These are phyloP conservation scores for Cladosporium sphaerospermum DNA, from an alignment of 2,329 filamentous ascomycete genomes.

Conservation along the genomic window DNA sequence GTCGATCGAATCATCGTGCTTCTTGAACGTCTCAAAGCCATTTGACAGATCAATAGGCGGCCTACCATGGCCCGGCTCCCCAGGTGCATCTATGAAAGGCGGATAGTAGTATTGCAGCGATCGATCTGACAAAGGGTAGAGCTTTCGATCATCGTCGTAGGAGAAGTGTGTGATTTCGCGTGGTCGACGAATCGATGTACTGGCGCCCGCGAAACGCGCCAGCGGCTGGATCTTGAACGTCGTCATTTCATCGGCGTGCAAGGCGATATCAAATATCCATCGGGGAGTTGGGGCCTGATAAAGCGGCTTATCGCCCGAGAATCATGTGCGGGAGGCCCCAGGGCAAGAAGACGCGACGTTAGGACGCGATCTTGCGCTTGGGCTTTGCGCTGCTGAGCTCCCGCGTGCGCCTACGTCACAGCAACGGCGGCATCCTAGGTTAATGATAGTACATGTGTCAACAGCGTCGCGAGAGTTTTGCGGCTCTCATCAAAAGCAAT, in stretches of 20 bases:
- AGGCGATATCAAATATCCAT: no score
- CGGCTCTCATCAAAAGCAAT: no score
- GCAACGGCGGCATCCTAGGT: no score
- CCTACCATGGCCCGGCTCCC: slow-evolving; percentile 28
- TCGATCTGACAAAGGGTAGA: slow-evolving; percentile 63
- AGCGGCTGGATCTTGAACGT: slow-evolving; percentile 64
- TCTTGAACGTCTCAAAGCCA: slow-evolving; percentile 76
- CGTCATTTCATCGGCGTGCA: neutral
- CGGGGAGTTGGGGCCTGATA: no score
- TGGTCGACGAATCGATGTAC: slow-evolving; percentile 67
- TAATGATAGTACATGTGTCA: no score
- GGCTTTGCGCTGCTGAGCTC: no score
- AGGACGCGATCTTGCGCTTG: no score
- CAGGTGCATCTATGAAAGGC: slow-evolving; percentile 35
- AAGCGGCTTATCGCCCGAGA: no score
- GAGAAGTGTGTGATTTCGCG: slow-evolving; percentile 91
- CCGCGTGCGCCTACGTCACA: no score
- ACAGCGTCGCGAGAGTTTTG: no score
- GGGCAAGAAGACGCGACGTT: no score
- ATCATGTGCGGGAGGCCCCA: no score
- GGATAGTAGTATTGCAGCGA: slow-evolving; percentile 87
- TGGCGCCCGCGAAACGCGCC: slow-evolving; percentile 59
- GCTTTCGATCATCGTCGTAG: slow-evolving; percentile 76
- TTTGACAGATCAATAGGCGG: slow-evolving; percentile 64
- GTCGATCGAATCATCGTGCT: slow-evolving; percentile 74